phyloP scores from a whole-genome alignment of 2,329 filamentous ascomycete genomes.

The Epichloe glyceriae region DNA sequence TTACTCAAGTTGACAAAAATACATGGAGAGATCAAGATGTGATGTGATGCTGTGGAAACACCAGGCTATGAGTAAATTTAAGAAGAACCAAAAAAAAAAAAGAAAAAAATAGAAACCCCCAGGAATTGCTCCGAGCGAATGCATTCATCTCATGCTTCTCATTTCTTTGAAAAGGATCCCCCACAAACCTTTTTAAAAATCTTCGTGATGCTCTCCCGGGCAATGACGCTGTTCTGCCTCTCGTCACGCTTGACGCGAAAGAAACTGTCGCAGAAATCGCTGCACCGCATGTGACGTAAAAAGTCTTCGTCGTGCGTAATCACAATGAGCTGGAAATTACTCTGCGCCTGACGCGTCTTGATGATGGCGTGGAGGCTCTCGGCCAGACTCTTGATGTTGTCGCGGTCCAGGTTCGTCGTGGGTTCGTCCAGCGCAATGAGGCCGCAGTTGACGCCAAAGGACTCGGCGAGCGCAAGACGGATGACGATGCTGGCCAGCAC shows the following conservation, averaged over 20 bases:
- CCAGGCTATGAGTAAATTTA: no score
- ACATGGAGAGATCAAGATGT: no score
- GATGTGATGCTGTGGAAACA: no score
- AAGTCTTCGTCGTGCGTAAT: slow-evolving; percentile 99
- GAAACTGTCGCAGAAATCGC: slow-evolving; percentile 85
- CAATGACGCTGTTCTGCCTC: slow-evolving; percentile 78
- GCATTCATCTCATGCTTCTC: no score
- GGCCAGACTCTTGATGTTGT: slow-evolving; percentile 87
- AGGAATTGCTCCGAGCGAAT: no score
- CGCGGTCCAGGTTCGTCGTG: slow-evolving; percentile 88
- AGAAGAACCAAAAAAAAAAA: no score
- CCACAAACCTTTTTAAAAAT: slow-evolving; percentile 19
- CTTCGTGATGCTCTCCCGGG: slow-evolving; percentile 48
- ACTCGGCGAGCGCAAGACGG: slow-evolving; percentile 87
- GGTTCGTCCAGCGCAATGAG: slow-evolving; percentile 95
- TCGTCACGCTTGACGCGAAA: slow-evolving; percentile 75
- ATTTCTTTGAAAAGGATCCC: background rate
- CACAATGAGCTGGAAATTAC: slow-evolving; percentile 95
- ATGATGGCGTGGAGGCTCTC: slow-evolving; percentile 81
- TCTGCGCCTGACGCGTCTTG: slow-evolving; percentile 65
- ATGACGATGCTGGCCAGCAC: slow-evolving; percentile 96
- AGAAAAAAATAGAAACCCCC: no score
- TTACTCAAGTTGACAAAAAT: no score
- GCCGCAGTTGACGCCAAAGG: slow-evolving; percentile 90
- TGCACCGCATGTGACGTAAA: slow-evolving; percentile 80